A percentile compares a stretch with the other conserved stretches of the same genome.
phyloP scores from a whole-genome alignment of 768 basidiomycete genomes.

The Exsudoporus frostii region DNA sequence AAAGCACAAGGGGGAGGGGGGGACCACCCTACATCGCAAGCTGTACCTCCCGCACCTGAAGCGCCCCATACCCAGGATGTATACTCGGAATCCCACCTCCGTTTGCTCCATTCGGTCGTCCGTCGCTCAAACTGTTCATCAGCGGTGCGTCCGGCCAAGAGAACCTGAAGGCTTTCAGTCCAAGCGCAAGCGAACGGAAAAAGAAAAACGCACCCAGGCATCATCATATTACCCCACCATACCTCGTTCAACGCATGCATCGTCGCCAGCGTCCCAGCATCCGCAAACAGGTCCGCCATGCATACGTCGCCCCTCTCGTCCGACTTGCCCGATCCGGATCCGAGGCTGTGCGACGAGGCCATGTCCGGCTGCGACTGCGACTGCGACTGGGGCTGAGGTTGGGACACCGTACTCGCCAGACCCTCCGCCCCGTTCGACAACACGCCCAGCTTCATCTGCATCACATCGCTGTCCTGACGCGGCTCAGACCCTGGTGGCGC shows the following conservation, averaged over 20 bases:
- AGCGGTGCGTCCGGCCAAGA: conserved; percentile 32
- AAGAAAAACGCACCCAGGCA: conserved; percentile 54
- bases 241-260: conserved; percentile 70
- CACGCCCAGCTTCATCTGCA: conserved; percentile 26
- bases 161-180: no score
- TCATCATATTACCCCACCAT: conserved; percentile 82
- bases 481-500: conserved; percentile 13
- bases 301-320: conserved; percentile 16
- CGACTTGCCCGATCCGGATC: neutral
- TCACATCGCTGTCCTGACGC: conserved; percentile 28
- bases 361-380: conserved; percentile 40
- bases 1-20: no score
- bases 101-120: neutral
- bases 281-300: conserved; percentile 30
- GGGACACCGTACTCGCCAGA: neutral
- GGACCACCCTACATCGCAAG: conserved; percentile 24
- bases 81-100: conserved; percentile 17
- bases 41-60: conserved; percentile 20
- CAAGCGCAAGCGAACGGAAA: no score
- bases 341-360: conserved; percentile 35
- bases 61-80: conserved; percentile 17
- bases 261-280: conserved; percentile 61
- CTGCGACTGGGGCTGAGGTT: no score
- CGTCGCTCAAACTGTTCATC: conserved; percentile 22
- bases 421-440: neutral